Conservation (phyloP, 2,329 filamentous ascomycete genomes). For the Diplodia intermedia region DNA sequence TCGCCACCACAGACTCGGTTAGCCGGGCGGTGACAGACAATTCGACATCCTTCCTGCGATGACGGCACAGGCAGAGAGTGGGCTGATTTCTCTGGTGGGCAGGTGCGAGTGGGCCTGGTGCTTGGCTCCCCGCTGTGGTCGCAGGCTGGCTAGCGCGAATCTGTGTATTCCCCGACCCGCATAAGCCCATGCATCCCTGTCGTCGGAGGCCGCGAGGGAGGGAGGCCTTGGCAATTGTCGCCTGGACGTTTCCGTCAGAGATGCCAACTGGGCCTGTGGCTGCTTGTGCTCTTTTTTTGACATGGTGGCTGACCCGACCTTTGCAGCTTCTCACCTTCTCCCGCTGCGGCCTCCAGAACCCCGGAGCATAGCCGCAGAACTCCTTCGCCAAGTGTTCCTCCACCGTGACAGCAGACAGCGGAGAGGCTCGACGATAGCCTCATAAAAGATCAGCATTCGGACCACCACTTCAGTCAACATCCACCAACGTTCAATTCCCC, state of each 20-base stretch:
- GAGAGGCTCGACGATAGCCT: conserved; percentile 2
- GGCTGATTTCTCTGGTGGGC: too few species aligned
- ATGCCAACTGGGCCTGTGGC: background rate
- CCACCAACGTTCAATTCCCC: background rate
- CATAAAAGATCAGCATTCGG: conserved; percentile 6
- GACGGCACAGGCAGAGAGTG: too few species aligned
- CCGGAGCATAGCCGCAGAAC: background rate
- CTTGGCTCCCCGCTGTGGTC: too few species aligned
- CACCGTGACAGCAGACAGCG: background rate
- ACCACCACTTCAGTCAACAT: background rate
- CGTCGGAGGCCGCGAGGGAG: background rate
- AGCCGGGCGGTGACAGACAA: background rate
- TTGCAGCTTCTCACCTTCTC: background rate
- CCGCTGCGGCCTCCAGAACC: background rate
- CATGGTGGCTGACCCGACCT: background rate
- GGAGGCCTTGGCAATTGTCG: background rate
- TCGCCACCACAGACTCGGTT: conserved; percentile 16
- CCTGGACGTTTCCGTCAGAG: background rate
- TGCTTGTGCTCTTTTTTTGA: conserved; percentile 9
- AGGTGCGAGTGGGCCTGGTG: too few species aligned
- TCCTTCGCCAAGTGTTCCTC: background rate
- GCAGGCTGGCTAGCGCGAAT: conserved; percentile 1
- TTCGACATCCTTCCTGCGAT: too few species aligned
- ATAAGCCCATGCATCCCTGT: background rate
- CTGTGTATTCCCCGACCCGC: conserved; percentile 10